These are phyloP conservation scores for Starmerella kuoi DNA, from an alignment of 805 yeast species.

Conservation along the genomic window DNA sequence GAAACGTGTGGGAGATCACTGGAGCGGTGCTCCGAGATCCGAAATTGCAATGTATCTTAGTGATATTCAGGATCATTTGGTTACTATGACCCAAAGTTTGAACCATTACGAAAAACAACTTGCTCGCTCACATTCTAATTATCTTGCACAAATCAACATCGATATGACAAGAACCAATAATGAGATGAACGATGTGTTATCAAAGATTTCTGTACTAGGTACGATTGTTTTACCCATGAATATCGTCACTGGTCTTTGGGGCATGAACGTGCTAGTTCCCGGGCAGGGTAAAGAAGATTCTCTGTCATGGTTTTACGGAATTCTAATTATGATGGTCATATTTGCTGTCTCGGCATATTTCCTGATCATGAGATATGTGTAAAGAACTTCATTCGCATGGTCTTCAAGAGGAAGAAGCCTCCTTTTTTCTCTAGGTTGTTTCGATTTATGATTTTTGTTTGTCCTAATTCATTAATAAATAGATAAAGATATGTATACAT, in stretches of 20 bases:
- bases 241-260: constrained; percentile 94
- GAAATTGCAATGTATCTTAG: constrained; percentile 93
- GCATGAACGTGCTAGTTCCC: constrained; percentile 95
- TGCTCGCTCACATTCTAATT: constrained; percentile 91
- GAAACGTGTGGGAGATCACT: constrained; percentile 75
- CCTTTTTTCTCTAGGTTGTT: no score
- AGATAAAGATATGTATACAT: not conserved
- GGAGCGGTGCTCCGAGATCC: constrained; percentile 64
- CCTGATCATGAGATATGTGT: constrained; percentile 20
- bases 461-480: not conserved
- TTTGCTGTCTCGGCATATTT: constrained; percentile 26
- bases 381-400: not conserved
- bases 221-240: constrained; percentile 91
- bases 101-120: constrained; percentile 89
- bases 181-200: constrained; percentile 91
- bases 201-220: constrained; percentile 86
- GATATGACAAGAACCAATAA: constrained; percentile 96
- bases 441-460: no score
- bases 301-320: constrained; percentile 50
- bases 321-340: constrained; percentile 23
- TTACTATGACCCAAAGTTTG: constrained; percentile 90
- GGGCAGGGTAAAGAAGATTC: constrained; percentile 59
- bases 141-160: constrained; percentile 89
- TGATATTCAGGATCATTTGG: constrained; percentile 94
- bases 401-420: not conserved